Conservation (phyloP, 495 filamentous ascomycete genomes). For the Aspergillus biplanus region DNA sequence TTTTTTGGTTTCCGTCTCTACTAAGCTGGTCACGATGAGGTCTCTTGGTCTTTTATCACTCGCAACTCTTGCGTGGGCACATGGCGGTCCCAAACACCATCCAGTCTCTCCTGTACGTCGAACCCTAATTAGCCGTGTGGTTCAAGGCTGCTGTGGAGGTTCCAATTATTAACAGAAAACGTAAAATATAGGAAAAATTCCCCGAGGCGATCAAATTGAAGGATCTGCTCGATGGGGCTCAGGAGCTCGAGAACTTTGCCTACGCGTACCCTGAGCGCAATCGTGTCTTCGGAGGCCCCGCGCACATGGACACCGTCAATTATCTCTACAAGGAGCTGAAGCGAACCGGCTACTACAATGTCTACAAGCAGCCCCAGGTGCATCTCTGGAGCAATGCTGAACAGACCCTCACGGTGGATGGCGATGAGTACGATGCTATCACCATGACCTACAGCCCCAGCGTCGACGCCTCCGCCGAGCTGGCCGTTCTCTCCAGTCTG, state of each 20-base stretch:
- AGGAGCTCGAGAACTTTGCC: slow-evolving; percentile 49
- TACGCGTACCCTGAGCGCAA: slow-evolving; percentile 51
- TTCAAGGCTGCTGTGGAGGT: background rate
- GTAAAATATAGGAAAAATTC: background rate
- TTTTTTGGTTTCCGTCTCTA: background rate
- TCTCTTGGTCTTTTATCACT: background rate
- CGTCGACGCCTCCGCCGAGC: slow-evolving; percentile 46
- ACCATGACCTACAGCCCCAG: slow-evolving; percentile 52
- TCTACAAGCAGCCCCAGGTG: slow-evolving; percentile 61
- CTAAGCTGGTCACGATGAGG: background rate
- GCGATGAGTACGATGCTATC: slow-evolving; percentile 26
- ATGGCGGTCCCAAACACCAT: background rate
- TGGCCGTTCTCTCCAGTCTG: slow-evolving; percentile 55
- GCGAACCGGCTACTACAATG: slow-evolving; percentile 59
- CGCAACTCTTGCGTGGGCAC: background rate
- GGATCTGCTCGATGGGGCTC: slow-evolving; percentile 41
- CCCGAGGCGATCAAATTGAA: slow-evolving; percentile 17
- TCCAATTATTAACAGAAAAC: background rate
- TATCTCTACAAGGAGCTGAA: slow-evolving; percentile 59
- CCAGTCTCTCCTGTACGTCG: background rate
- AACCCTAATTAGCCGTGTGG: background rate
- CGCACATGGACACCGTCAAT: slow-evolving; percentile 67
- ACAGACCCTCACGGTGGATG: slow-evolving; percentile 34
- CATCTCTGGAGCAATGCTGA: slow-evolving; percentile 38
- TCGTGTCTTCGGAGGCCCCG: slow-evolving; percentile 61